Evolutionary conservation across 2,329 filamentous ascomycete species (phyloP).

Genomic region (Fusarium sp.): DNA sequence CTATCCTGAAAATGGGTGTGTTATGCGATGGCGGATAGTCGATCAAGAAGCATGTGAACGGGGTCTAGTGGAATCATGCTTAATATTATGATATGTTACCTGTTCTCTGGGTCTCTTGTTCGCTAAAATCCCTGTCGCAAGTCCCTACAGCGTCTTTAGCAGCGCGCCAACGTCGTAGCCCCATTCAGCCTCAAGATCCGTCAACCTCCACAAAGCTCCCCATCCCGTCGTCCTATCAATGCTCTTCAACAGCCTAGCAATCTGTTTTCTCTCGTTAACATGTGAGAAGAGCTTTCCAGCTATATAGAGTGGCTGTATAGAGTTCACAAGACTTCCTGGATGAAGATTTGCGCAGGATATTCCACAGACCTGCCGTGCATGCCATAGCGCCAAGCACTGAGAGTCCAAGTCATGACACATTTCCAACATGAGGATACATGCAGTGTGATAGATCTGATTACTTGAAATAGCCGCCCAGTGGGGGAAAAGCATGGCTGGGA

Average conservation of each 20-base stretch:
- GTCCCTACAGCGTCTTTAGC: not conserved
- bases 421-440: conserved; percentile 59
- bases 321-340: conserved; percentile 60
- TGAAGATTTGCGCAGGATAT: conserved; percentile 62
- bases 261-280: conserved; percentile 46
- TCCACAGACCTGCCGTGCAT: conserved; percentile 60
- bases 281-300: conserved; percentile 60
- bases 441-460: conserved; percentile 62
- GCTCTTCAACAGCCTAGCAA: conserved; percentile 51
- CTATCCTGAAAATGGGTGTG: conserved; percentile 10
- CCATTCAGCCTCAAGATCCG: conserved; percentile 55
- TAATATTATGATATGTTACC: not conserved
- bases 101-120: not conserved
- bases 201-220: conserved; percentile 59
- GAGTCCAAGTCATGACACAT: conserved; percentile 47
- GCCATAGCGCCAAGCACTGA: conserved; percentile 49
- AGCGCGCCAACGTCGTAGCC: conserved; percentile 41
- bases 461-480: conserved; percentile 61
- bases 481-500: conserved; percentile 58
- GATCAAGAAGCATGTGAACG: not conserved
- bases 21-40: conserved; percentile 18
- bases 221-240: conserved; percentile 60
- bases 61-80: not conserved
- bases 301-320: conserved; percentile 62
- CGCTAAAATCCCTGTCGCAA: not conserved